Evolutionary conservation across 169 alveolate genomes (phyloP).

Genomic region (Plasmodium coatneyi): DNA sequence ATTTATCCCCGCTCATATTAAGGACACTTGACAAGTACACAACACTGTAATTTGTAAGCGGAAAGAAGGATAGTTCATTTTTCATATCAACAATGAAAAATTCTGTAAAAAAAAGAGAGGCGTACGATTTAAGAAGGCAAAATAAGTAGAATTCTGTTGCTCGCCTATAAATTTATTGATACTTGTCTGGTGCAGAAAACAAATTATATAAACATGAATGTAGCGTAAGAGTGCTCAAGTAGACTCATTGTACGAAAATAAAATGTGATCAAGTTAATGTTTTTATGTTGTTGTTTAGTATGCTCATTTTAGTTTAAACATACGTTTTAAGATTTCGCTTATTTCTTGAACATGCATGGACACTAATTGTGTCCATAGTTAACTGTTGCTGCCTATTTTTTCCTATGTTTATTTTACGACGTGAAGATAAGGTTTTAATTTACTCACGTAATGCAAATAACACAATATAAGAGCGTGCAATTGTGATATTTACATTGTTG

Average conservation of each 20-base stretch:
- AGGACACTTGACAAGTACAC: slow-evolving; percentile 3
- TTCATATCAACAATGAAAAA: not conserved
- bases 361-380: not conserved
- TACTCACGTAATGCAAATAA: not conserved
- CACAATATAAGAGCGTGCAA: not conserved
- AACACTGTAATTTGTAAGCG: not conserved
- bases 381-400: not conserved
- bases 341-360: not conserved
- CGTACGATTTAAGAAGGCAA: not conserved
- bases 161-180: not conserved
- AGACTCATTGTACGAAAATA: slow-evolving; percentile 1
- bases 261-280: not conserved
- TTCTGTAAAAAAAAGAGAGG: not conserved
- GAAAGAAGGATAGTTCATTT: not conserved
- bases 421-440: not conserved
- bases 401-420: not conserved
- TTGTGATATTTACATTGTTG: slow-evolving; percentile 1
- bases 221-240: not conserved
- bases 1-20: not conserved
- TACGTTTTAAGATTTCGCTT: not conserved
- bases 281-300: not conserved
- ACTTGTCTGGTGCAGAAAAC: not conserved
- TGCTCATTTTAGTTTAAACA: not conserved
- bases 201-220: slow-evolving; percentile 1
- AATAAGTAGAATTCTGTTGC: not conserved